Conservation (phyloP, 352 stramenopile genomes). For the Pythium biforme region DNA sequence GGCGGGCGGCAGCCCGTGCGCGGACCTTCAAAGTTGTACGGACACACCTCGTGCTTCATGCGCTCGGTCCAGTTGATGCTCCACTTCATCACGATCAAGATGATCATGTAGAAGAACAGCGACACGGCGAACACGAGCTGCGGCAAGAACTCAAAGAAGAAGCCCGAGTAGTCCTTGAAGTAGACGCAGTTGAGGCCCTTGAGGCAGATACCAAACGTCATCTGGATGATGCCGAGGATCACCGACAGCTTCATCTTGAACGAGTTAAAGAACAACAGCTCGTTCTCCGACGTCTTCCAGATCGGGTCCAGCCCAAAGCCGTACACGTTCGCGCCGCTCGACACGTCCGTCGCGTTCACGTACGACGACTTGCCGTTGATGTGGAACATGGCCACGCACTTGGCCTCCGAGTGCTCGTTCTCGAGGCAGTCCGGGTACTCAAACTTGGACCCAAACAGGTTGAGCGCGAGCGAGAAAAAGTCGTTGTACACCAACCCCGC, state of each 20-base stretch:
- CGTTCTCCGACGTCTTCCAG: constrained; percentile 97
- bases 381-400: constrained; percentile 69
- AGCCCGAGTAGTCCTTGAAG: constrained; percentile 94
- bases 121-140: constrained; percentile 95
- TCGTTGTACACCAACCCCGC: constrained; percentile 99
- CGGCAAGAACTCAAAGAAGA: constrained; percentile 98
- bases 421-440: constrained; percentile 82
- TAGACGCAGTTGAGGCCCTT: constrained; percentile 97
- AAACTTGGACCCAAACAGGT: constrained; percentile 97
- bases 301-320: constrained; percentile 97
- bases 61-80: constrained; percentile 97
- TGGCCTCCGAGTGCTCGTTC: constrained; percentile 43
- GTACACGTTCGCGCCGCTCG: constrained; percentile 90
- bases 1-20: constrained; percentile 95
- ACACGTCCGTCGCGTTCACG: constrained; percentile 82
- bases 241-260: constrained; percentile 99
- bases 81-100: constrained; percentile 99
- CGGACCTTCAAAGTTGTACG: constrained; percentile 92
- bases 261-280: constrained; percentile 99
- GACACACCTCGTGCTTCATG: constrained; percentile 91
- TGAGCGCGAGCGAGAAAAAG: constrained; percentile 97
- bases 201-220: constrained; percentile 97
- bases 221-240: constrained; percentile 98
- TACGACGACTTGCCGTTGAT: constrained; percentile 73
- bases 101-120: constrained; percentile 99